phyloP scores from a whole-genome alignment of 23 red algal genomes.

The Gracilariopsis chorda region DNA sequence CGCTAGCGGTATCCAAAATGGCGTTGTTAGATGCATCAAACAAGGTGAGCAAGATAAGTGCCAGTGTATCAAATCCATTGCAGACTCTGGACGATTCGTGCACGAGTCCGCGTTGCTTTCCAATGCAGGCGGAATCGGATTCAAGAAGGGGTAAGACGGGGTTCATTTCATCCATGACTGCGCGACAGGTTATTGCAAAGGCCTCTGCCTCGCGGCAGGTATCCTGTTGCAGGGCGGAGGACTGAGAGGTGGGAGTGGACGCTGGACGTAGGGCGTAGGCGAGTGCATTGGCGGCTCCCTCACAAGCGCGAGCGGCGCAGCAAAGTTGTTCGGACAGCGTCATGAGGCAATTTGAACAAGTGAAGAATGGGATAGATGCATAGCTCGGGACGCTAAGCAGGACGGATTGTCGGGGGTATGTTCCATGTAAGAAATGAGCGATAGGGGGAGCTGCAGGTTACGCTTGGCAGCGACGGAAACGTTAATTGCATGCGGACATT shows the following conservation, averaged over 20 bases:
- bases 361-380: too few relatives aligned
- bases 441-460: too few relatives aligned
- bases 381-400: not conserved
- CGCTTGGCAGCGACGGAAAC: too few relatives aligned
- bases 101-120: not conserved
- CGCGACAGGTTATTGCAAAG: slow-evolving; percentile 40
- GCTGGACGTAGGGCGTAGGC: slow-evolving; percentile 32
- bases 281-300: slow-evolving; percentile 37
- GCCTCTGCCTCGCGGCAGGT: slow-evolving; percentile 67
- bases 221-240: slow-evolving; percentile 2
- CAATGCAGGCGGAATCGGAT: slow-evolving; percentile 22
- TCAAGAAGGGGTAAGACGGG: slow-evolving; percentile 20
- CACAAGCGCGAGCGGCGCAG: slow-evolving; percentile 31
- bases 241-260: not conserved
- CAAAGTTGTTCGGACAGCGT: not conserved
- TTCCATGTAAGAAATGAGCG: too few relatives aligned
- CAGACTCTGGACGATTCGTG: not conserved
- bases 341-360: not conserved
- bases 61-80: slow-evolving; percentile 85
- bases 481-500: too few relatives aligned
- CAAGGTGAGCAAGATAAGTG: slow-evolving; percentile 56
- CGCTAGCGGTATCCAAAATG: slow-evolving; percentile 17
- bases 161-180: slow-evolving; percentile 33
- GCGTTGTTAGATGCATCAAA: slow-evolving; percentile 48
- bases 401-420: too few relatives aligned